Percentiles rank a stretch among this genome's conserved stretches.
These are phyloP conservation scores for Parasarocladium wereldwijsianum DNA, from an alignment of 2,329 filamentous ascomycete species.

Conservation along the genomic window DNA sequence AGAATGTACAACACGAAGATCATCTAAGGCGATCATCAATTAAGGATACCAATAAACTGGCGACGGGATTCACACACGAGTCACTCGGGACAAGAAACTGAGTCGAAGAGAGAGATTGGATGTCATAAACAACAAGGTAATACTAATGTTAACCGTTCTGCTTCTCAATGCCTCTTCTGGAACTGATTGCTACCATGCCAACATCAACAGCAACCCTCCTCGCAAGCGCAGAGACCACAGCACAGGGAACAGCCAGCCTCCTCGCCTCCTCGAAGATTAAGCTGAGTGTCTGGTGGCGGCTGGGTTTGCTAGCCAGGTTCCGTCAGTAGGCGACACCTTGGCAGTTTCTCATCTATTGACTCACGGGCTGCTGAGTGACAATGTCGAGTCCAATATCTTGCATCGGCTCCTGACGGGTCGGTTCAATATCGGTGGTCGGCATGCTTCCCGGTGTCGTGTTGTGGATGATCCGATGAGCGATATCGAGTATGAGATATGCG, in stretches of 20 bases:
- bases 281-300: constrained; percentile 22
- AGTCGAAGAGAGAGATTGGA: no score
- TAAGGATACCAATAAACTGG: constrained; percentile 1
- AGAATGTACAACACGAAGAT: not conserved
- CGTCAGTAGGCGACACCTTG: constrained; percentile 1
- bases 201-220: constrained; percentile 30
- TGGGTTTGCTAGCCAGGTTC: constrained; percentile 16
- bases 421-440: constrained; percentile 22
- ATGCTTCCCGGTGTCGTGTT: no score
- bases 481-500: no score
- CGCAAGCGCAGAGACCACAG: constrained; percentile 29
- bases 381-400: constrained; percentile 20
- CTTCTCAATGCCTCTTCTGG: no score
- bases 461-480: no score
- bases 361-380: constrained; percentile 26
- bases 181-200: no score
- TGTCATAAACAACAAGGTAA: not conserved
- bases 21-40: not conserved
- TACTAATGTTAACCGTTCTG: no score
- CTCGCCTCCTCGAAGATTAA: constrained; percentile 28
- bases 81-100: no score
- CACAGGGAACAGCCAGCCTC: constrained; percentile 30
- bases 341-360: no score
- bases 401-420: constrained; percentile 29
- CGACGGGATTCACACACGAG: no score